phyloP scores from a whole-genome alignment of 768 basidiomycete genomes.

The Auricularia auricula-judae region DNA sequence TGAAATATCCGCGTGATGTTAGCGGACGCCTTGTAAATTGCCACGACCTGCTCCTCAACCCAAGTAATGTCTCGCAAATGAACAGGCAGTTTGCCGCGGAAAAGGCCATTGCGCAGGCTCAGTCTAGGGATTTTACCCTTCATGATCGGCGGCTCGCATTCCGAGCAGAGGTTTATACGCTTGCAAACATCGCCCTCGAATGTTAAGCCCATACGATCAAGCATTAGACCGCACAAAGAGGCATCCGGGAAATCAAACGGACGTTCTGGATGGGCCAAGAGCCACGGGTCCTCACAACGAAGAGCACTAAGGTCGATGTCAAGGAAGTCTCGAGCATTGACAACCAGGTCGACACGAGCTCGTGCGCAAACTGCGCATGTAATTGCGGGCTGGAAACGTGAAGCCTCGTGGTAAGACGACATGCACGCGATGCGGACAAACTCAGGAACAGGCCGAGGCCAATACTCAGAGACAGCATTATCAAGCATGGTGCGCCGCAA shows the following conservation, averaged over 20 bases:
- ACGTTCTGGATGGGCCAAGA: not conserved
- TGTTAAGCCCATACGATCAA: not conserved
- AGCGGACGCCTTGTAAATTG: slow-evolving; percentile 17
- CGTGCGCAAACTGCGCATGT: no score
- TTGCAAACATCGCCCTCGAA: not conserved
- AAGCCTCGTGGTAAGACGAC: no score
- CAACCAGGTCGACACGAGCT: no score
- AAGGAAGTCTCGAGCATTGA: no score
- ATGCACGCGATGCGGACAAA: no score
- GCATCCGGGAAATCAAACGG: not conserved
- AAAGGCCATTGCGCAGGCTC: slow-evolving; percentile 16
- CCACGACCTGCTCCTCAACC: slow-evolving; percentile 21
- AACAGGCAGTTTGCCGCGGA: slow-evolving; percentile 14
- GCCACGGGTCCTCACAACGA: not conserved
- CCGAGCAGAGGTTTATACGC: not conserved
- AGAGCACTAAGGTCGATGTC: not conserved
- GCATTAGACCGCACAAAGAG: not conserved
- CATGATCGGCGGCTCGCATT: not conserved
- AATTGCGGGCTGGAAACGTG: no score
- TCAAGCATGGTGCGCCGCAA: no score
- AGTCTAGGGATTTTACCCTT: slow-evolving; percentile 7
- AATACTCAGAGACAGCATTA: no score
- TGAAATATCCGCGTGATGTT: slow-evolving; percentile 18
- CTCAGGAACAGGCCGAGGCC: no score
- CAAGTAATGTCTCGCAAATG: slow-evolving; percentile 17